Base-by-base conservation (phyloP, 345 rosid genomes). In the Gossypium rotundifolium region DNA sequence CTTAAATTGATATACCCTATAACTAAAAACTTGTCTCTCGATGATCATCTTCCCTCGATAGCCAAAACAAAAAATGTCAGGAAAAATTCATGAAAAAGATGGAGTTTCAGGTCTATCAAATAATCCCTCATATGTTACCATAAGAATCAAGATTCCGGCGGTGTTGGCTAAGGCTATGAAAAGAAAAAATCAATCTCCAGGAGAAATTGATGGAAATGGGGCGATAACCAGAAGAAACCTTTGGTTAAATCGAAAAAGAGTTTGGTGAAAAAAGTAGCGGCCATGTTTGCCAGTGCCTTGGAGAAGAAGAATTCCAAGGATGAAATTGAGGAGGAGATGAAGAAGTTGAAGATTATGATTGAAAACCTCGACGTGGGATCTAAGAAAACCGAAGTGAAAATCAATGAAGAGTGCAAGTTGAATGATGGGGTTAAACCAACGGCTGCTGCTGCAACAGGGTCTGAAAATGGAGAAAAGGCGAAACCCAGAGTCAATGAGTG, bases 101-200 rank as follows among this genome's bases (percentile, higher is more conserved):
- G 51, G 53, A 8, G 33, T 45, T 68, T 16, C 17, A 1, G 72
- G 16, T n/a, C 44, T 22, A 25, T 20, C 44, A 3, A 25, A 16
- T 12, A 40, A 49, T 1, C 5, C 27, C 1, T 25, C 44, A 2
- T 68, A 49, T 25, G 44, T 25, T 49, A 3, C 58, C 27, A 78
- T 81, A 3, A 75, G 81, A 44, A 74, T 81, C 80, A 81, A 64
- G 74, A 65, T 78, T 33, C 85, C 83, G 1, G 74, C 60, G 51
- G n/a, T 51, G 16, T 4, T 88, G 65, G 74, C 29, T 44, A 80
- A 82, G 74, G 72, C 65, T 44, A 74, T 44, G 57, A 80, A 66
- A 25, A 77, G 68, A 29, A 79, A 52, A 52, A 66, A 70, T 11
- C 25, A n/a, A 9, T 0, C 42, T 12, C 18, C n/a, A 13, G 2